A percentile compares a stretch with the other conserved stretches of the same genome.
phyloP scores from a whole-genome alignment of 2,329 filamentous ascomycete genomes.

The Paraphoma sp. region DNA sequence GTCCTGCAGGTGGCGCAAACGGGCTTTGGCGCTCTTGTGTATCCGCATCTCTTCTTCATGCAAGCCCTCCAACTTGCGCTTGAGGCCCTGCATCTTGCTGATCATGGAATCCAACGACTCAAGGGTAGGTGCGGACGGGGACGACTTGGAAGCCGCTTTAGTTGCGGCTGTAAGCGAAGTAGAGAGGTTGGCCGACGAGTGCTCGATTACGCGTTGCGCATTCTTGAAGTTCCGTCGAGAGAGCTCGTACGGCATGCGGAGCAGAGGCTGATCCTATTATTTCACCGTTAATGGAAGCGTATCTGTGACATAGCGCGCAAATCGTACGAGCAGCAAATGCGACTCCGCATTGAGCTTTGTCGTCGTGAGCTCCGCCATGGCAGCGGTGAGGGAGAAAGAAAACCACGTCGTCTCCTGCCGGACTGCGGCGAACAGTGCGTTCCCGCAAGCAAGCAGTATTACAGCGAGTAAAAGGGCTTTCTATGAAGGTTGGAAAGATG shows the following conservation, averaged over 20 bases:
- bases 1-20: slow-evolving; percentile 80
- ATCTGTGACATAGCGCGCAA: background rate
- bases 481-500: background rate
- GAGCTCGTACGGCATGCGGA: slow-evolving; percentile 91
- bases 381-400: too few species aligned
- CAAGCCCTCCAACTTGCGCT: slow-evolving; percentile 80
- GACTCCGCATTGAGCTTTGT: slow-evolving; percentile 76
- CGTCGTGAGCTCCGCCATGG: slow-evolving; percentile 58
- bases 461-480: background rate
- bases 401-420: too few species aligned
- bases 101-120: slow-evolving; percentile 85
- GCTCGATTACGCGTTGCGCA: slow-evolving; percentile 78
- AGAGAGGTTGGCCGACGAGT: slow-evolving; percentile 69
- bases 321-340: slow-evolving; percentile 74
- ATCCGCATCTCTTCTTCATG: slow-evolving; percentile 81
- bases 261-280: slow-evolving; percentile 86
- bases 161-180: slow-evolving; percentile 61
- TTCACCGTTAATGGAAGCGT: background rate
- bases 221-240: slow-evolving; percentile 93
- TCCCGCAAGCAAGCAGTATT: too few species aligned
- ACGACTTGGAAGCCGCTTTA: slow-evolving; percentile 68
- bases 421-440: too few species aligned
- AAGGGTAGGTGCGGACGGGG: slow-evolving; percentile 59
- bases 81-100: slow-evolving; percentile 80
- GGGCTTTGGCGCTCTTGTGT: slow-evolving; percentile 75